A percentile compares a stretch with the other conserved stretches of the same genome.
Evolutionary conservation across 148 eudicot genomes (phyloP).

Genomic region (Cornus suecica): DNA sequence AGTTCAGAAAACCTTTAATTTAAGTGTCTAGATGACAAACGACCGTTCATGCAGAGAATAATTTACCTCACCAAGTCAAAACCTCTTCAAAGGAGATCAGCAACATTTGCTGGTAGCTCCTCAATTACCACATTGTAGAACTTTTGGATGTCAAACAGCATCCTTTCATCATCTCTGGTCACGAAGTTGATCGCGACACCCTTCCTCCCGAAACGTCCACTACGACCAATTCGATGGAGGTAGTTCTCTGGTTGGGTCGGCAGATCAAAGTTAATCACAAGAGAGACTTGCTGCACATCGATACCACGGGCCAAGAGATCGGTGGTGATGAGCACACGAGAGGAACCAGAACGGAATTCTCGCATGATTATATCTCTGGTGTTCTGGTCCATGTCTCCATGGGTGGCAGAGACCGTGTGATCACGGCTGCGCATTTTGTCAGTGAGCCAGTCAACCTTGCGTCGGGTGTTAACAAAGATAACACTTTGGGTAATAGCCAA

Average conservation of each 20-base stretch:
- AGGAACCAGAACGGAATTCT: slow-evolving; percentile 74
- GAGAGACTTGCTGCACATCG: slow-evolving; percentile 78
- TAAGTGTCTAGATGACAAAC: slow-evolving; percentile 8
- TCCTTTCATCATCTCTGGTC: slow-evolving; percentile 59
- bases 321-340: slow-evolving; percentile 74
- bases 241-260: slow-evolving; percentile 81
- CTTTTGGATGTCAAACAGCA: slow-evolving; percentile 71
- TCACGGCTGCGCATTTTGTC: slow-evolving; percentile 79
- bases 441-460: slow-evolving; percentile 80
- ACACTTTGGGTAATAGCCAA: slow-evolving; percentile 78
- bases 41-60: slow-evolving; percentile 6
- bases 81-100: slow-evolving; percentile 56
- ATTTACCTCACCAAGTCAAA: slow-evolving; percentile 7
- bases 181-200: slow-evolving; percentile 82
- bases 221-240: slow-evolving; percentile 73
- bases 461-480: slow-evolving; percentile 70
- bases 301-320: slow-evolving; percentile 83
- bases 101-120: slow-evolving; percentile 78
- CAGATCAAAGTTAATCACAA: slow-evolving; percentile 71
- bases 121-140: slow-evolving; percentile 64
- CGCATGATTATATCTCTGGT: slow-evolving; percentile 72
- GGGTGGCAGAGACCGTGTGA: slow-evolving; percentile 77
- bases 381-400: slow-evolving; percentile 88
- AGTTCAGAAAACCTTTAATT: slow-evolving; percentile 14
- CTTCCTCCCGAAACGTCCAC: slow-evolving; percentile 81